Evolutionary conservation across 2,329 filamentous ascomycete species (phyloP).

Genomic region (Nakataea oryzae): DNA sequence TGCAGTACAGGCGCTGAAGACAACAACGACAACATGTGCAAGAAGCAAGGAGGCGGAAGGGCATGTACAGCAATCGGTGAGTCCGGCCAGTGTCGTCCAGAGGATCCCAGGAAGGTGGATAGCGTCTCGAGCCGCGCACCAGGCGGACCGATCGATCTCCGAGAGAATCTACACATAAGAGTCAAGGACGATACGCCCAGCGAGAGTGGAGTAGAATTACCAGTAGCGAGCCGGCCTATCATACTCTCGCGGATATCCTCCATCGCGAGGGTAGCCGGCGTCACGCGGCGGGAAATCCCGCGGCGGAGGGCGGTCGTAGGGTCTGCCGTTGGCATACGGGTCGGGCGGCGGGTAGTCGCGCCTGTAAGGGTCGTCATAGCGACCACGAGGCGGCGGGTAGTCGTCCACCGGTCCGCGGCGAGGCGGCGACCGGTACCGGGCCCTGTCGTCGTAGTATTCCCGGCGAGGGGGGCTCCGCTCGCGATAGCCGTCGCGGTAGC

Average conservation of each 20-base stretch:
- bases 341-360: conserved; percentile 55
- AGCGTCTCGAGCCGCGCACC: background rate
- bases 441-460: conserved; percentile 80
- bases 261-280: conserved; percentile 39
- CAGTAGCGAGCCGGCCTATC: conserved; percentile 16
- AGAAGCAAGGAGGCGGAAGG: background rate
- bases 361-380: conserved; percentile 71
- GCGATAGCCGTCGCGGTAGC: conserved; percentile 65
- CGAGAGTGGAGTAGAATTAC: conserved; percentile 8
- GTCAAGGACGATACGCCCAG: conserved; percentile 3
- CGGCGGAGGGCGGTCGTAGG: conserved; percentile 44
- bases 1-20: background rate
- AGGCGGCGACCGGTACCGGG: conserved; percentile 71
- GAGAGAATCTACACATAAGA: conserved; percentile 3
- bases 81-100: background rate
- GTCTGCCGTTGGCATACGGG: conserved; percentile 47
- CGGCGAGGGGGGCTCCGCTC: conserved; percentile 69
- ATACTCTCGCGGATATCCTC: conserved; percentile 33
- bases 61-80: background rate
- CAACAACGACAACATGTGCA: background rate
- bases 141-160: background rate
- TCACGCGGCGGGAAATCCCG: conserved; percentile 28
- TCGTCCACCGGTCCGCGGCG: conserved; percentile 52
- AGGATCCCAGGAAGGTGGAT: background rate
- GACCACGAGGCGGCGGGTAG: conserved; percentile 46